A percentile compares a stretch with the other conserved stretches of the same genome.
These are phyloP conservation scores for Pholiota conissans DNA, from an alignment of 768 basidiomycete species.

Conservation along the genomic window DNA sequence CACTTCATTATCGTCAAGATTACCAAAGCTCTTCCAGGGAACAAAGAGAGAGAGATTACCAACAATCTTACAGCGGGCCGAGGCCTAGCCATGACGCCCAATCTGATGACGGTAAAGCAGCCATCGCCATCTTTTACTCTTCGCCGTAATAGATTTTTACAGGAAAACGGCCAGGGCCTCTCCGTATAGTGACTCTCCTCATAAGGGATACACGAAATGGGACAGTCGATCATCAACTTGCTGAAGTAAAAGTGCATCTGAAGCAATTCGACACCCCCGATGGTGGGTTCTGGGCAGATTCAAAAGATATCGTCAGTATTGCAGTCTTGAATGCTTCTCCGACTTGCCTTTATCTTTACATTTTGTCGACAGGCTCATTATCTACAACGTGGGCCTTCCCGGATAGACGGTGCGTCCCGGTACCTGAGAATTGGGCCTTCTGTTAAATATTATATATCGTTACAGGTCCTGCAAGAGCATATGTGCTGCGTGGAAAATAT, in stretches of 20 bases:
- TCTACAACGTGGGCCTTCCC: slow-evolving; percentile 60
- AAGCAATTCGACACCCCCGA: slow-evolving; percentile 43
- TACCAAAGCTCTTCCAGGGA: neutral
- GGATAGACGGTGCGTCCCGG: slow-evolving; percentile 62
- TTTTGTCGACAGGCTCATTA: slow-evolving; percentile 37
- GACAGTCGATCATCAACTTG: slow-evolving; percentile 54
- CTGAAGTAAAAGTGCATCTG: slow-evolving; percentile 66
- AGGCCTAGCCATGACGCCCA: neutral
- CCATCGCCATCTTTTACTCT: no score
- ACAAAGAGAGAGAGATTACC: neutral
- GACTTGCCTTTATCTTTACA: neutral
- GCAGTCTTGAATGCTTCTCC: neutral
- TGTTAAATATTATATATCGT: slow-evolving; percentile 4
- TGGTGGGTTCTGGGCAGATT: slow-evolving; percentile 73
- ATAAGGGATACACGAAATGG: slow-evolving; percentile 64
- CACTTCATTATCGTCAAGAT: neutral
- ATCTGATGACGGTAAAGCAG: no score
- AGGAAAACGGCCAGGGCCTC: no score
- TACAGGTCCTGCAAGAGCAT: slow-evolving; percentile 68
- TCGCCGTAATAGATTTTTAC: no score
- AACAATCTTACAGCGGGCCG: neutral
- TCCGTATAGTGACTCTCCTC: slow-evolving; percentile 64
- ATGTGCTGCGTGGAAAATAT: slow-evolving; percentile 65
- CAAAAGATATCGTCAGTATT: slow-evolving; percentile 53
- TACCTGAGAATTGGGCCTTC: neutral